Conservation (phyloP, 2,329 filamentous ascomycete species). For the Venturiaceae sp. region DNA sequence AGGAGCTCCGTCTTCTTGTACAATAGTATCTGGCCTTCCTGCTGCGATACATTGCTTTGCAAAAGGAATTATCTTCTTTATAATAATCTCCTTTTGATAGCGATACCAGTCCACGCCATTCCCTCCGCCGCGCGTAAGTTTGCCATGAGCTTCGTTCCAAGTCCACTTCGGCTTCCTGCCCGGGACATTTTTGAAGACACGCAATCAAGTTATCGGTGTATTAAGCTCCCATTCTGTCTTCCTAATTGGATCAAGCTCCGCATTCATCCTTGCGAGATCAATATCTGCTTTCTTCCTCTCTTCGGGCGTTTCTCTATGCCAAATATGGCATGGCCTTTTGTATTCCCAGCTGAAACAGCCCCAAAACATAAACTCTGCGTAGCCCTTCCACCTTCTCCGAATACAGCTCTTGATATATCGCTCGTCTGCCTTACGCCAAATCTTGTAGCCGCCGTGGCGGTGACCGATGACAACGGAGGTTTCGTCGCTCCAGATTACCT, state of each 20-base stretch:
- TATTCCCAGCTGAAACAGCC: not conserved
- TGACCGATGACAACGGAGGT: not conserved
- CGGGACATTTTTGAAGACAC: not conserved
- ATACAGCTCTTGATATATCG: not conserved
- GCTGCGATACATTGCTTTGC: not conserved
- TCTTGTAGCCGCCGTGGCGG: not conserved
- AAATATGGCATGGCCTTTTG: not conserved
- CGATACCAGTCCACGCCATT: not conserved
- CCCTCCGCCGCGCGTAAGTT: not conserved
- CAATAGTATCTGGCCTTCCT: not conserved
- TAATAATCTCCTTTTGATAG: not conserved
- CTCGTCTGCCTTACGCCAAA: not conserved
- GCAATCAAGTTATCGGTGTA: not conserved
- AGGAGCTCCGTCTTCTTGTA: not conserved
- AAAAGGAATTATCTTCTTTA: not conserved
- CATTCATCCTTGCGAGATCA: not conserved
- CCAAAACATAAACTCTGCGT: not conserved
- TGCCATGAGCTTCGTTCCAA: not conserved
- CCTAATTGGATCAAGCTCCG: not conserved
- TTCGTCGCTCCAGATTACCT: not conserved
- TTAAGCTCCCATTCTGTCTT: not conserved
- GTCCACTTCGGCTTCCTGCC: not conserved
- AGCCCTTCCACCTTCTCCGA: not conserved
- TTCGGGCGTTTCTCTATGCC: not conserved
- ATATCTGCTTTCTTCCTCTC: not conserved